A percentile compares a stretch with the other conserved stretches of the same genome.
These are phyloP conservation scores for Xylaria sp. DNA, from an alignment of 2,329 filamentous ascomycete species.

Conservation along the genomic window DNA sequence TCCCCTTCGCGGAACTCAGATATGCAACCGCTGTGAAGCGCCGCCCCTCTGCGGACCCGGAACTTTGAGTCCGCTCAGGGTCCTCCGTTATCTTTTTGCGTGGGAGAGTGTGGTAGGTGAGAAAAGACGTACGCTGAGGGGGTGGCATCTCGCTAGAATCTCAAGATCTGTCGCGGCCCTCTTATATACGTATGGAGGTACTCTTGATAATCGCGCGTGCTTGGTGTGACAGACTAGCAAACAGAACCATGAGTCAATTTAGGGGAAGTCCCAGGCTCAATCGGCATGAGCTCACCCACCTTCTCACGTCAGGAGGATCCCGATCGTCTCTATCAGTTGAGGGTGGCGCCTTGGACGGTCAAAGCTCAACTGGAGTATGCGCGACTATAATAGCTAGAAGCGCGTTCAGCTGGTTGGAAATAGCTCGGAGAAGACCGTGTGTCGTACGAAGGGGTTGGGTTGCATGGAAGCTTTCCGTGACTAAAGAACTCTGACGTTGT, in stretches of 20 bases:
- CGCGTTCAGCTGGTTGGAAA: conserved; percentile 6
- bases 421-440: conserved; percentile 22
- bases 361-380: background rate
- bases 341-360: background rate
- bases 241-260: conserved; percentile 27
- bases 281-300: conserved; percentile 20
- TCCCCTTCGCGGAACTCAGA: conserved; percentile 19
- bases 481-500: conserved; percentile 3
- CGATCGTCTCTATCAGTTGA: background rate
- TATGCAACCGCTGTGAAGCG: conserved; percentile 19
- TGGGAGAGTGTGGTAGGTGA: conserved; percentile 13
- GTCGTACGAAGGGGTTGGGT: conserved; percentile 17
- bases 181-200: conserved; percentile 15
- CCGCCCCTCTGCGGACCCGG: conserved; percentile 21
- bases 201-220: conserved; percentile 6
- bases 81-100: conserved; percentile 18
- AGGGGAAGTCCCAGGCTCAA: conserved; percentile 29
- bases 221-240: conserved; percentile 13
- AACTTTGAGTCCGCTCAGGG: conserved; percentile 8
- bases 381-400: conserved; percentile 13
- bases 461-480: background rate
- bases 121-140: conserved; percentile 23
- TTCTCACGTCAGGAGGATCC: background rate
- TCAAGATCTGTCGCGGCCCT: conserved; percentile 9
- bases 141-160: conserved; percentile 17